phyloP scores from a whole-genome alignment of 2,329 filamentous ascomycete genomes.

The Cercospora beticola region DNA sequence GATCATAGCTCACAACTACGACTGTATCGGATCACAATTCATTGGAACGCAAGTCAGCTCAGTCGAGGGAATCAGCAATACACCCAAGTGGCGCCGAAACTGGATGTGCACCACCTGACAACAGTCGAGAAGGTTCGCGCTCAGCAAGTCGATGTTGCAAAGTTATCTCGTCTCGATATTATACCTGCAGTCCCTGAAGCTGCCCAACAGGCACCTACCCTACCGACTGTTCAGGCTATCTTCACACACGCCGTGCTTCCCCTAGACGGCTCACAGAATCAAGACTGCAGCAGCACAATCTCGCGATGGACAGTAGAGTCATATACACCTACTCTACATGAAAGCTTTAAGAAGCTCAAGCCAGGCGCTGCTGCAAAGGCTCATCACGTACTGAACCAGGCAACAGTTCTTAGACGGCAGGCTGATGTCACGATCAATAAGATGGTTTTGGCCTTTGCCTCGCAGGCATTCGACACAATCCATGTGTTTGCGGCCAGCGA shows the following conservation, averaged over 20 bases:
- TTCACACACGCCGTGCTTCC: slow-evolving; percentile 57
- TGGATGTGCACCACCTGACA: slow-evolving; percentile 33
- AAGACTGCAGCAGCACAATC: slow-evolving; percentile 70
- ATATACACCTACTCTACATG: slow-evolving; percentile 33
- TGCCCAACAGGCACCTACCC: slow-evolving; percentile 51
- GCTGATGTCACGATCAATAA: slow-evolving; percentile 70
- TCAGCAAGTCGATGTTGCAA: slow-evolving; percentile 31
- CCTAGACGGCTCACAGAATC: slow-evolving; percentile 53
- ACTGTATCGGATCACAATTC: slow-evolving; percentile 69
- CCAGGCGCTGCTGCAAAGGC: slow-evolving; percentile 19
- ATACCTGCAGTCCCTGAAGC: slow-evolving; percentile 56
- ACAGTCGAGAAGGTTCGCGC: slow-evolving; percentile 30
- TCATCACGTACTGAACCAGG: slow-evolving; percentile 21
- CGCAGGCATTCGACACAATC: slow-evolving; percentile 68
- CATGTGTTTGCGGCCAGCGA: slow-evolving; percentile 75
- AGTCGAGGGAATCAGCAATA: slow-evolving; percentile 28
- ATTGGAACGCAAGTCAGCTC: slow-evolving; percentile 63
- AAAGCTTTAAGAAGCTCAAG: slow-evolving; percentile 40
- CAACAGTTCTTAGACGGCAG: slow-evolving; percentile 59
- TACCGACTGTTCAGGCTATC: slow-evolving; percentile 64
- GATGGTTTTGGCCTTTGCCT: slow-evolving; percentile 66
- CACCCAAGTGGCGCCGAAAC: slow-evolving; percentile 32
- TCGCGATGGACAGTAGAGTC: slow-evolving; percentile 78
- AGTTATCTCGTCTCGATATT: slow-evolving; percentile 30
- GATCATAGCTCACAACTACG: slow-evolving; percentile 71